Percentiles rank a stretch among this genome's conserved stretches.
phyloP scores from a whole-genome alignment of 148 eudicot genomes.

The Vaccinium myrtillus region DNA sequence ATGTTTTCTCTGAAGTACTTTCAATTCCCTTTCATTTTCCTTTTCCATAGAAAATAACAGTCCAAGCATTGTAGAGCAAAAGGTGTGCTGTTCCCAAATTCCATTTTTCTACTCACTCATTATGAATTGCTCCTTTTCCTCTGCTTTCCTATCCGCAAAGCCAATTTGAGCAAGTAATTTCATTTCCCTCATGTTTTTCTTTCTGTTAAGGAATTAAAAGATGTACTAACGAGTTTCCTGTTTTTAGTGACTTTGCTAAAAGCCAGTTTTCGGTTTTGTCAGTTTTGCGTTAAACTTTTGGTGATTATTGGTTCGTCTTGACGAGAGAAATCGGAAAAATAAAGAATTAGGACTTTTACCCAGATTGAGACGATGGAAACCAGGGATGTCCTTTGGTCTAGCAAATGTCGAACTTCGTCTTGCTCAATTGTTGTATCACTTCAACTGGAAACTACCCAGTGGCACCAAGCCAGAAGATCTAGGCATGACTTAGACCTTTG shows the following conservation, averaged over 20 bases:
- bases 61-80: not conserved
- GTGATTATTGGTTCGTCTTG: too few species aligned
- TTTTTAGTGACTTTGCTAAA: too few species aligned
- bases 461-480: conserved; percentile 14
- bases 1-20: not conserved
- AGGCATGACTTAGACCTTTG: conserved; percentile 27
- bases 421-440: conserved; percentile 26
- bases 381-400: conserved; percentile 12
- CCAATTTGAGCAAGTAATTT: not conserved
- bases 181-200: too few species aligned
- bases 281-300: too few species aligned
- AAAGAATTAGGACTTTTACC: too few species aligned
- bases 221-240: too few species aligned
- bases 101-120: not conserved
- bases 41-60: not conserved
- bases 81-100: not conserved
- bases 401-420: conserved; percentile 33
- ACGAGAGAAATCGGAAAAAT: too few species aligned
- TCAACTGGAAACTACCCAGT: conserved; percentile 28
- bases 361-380: too few species aligned
- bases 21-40: not conserved
- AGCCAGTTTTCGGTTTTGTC: too few species aligned
- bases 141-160: not conserved
- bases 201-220: too few species aligned
- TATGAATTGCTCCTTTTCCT: not conserved